These are phyloP conservation scores for Rhinocladiella mackenziei DNA, from an alignment of 2,329 filamentous ascomycete species.

Conservation along the genomic window DNA sequence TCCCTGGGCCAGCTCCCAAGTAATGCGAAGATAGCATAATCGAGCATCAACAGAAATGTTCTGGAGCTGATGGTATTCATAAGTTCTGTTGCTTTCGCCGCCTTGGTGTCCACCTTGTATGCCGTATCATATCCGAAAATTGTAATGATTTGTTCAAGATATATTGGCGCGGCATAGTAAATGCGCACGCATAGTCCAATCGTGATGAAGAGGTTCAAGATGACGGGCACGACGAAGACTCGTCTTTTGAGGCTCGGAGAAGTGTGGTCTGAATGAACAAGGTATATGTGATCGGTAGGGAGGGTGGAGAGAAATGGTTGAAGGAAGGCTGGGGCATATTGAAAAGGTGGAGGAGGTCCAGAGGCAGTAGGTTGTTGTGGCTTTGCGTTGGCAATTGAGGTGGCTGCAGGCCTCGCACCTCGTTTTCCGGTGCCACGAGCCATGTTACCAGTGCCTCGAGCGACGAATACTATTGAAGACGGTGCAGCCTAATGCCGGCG, in stretches of 20 bases:
- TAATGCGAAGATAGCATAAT: slow-evolving; percentile 66
- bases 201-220: slow-evolving; percentile 68
- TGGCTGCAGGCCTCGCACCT: slow-evolving; percentile 11
- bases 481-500: background rate
- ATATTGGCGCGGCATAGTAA: slow-evolving; percentile 66
- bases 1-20: slow-evolving; percentile 70
- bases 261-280: slow-evolving; percentile 75
- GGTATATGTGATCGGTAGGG: slow-evolving; percentile 68
- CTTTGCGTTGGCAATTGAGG: slow-evolving; percentile 3
- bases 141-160: slow-evolving; percentile 63
- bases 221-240: slow-evolving; percentile 73
- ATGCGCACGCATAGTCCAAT: slow-evolving; percentile 64
- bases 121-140: slow-evolving; percentile 64
- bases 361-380: slow-evolving; percentile 5
- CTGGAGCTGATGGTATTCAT: slow-evolving; percentile 56
- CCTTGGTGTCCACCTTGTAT: slow-evolving; percentile 59
- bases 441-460: slow-evolving; percentile 8
- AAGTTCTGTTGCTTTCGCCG: slow-evolving; percentile 56
- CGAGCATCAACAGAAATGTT: slow-evolving; percentile 64
- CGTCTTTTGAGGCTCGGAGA: slow-evolving; percentile 69
- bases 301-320: slow-evolving; percentile 60
- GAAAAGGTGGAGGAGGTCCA: slow-evolving; percentile 23
- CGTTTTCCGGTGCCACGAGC: slow-evolving; percentile 20
- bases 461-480: background rate
- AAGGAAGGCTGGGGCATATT: slow-evolving; percentile 22